Evolutionary conservation across 139 green algal genomes (phyloP).

Genomic region (Asterochloris erici): DNA sequence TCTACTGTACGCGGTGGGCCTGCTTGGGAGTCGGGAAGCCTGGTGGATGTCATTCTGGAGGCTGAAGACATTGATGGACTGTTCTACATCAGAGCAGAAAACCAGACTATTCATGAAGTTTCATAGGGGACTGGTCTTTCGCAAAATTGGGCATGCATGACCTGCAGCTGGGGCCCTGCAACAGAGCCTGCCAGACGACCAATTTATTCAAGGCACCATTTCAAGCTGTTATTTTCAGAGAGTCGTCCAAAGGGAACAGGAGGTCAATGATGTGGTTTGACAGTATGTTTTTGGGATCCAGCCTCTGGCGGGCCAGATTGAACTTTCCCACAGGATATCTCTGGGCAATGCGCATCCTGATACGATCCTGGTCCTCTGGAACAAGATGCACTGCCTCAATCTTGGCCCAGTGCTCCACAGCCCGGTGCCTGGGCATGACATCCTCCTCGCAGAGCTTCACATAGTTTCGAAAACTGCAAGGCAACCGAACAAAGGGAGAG

Average conservation of each 20-base stretch:
- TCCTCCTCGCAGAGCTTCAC: conserved; percentile 52
- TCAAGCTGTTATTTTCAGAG: too few relatives aligned
- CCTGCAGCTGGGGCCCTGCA: too few relatives aligned
- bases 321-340: conserved; percentile 58
- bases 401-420: conserved; percentile 95
- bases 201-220: too few relatives aligned
- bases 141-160: too few relatives aligned
- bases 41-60: too few relatives aligned
- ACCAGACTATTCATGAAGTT: too few relatives aligned
- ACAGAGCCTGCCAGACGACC: too few relatives aligned
- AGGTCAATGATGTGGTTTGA: conserved; percentile 71
- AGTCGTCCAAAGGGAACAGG: conserved; percentile 42
- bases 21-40: too few relatives aligned
- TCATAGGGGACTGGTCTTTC: too few relatives aligned
- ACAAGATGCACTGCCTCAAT: conserved; percentile 63
- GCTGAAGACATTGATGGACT: too few relatives aligned
- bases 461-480: conserved; percentile 79
- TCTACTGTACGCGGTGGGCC: too few relatives aligned
- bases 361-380: conserved; percentile 16
- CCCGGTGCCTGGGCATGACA: conserved; percentile 73
- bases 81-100: too few relatives aligned
- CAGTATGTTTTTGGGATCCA: conserved; percentile 89
- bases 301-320: conserved; percentile 38
- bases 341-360: conserved; percentile 30
- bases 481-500: neutral